These are phyloP conservation scores for Penicillium pulvis DNA, from an alignment of 495 filamentous ascomycete genomes.

Conservation along the genomic window DNA sequence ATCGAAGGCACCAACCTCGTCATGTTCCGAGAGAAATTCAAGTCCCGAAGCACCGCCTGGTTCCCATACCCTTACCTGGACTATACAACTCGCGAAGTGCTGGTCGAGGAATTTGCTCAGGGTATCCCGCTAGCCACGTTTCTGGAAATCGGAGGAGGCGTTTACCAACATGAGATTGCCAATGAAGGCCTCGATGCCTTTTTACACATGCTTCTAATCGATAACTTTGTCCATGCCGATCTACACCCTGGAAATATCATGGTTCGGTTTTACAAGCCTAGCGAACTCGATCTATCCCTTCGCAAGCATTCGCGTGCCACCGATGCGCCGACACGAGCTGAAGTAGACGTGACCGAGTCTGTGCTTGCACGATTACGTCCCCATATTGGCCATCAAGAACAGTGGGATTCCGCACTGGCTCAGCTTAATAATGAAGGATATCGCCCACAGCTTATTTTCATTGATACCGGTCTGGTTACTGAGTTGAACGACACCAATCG, in stretches of 20 bases:
- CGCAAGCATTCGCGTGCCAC: conserved; percentile 53
- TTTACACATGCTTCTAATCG: conserved; percentile 93
- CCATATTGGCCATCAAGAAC: conserved; percentile 59
- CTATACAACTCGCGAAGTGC: conserved; percentile 86
- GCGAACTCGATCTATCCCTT: conserved; percentile 63
- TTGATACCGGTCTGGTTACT: conserved; percentile 95
- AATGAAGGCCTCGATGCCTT: conserved; percentile 98
- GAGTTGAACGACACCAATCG: conserved; percentile 87
- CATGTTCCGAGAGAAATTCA: conserved; percentile 90
- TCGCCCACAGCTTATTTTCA: conserved; percentile 93
- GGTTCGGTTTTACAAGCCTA: conserved; percentile 95
- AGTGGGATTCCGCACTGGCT: conserved; percentile 72
- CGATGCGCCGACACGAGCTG: conserved; percentile 50
- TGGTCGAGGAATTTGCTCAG: conserved; percentile 95
- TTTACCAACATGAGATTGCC: conserved; percentile 92
- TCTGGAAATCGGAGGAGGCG: conserved; percentile 84
- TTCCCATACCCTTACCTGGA: conserved; percentile 93
- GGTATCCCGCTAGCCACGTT: conserved; percentile 92
- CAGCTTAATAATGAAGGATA: conserved; percentile 89
- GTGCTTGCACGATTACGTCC: conserved; percentile 80
- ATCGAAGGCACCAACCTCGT: conserved; percentile 92
- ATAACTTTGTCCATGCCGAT: conserved; percentile 99
- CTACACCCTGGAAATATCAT: conserved; percentile 99
- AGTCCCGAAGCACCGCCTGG: conserved; percentile 84
- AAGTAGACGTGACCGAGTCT: conserved; percentile 80